phyloP scores from a whole-genome alignment of 805 yeast species.

The Candida rishiriensis region DNA sequence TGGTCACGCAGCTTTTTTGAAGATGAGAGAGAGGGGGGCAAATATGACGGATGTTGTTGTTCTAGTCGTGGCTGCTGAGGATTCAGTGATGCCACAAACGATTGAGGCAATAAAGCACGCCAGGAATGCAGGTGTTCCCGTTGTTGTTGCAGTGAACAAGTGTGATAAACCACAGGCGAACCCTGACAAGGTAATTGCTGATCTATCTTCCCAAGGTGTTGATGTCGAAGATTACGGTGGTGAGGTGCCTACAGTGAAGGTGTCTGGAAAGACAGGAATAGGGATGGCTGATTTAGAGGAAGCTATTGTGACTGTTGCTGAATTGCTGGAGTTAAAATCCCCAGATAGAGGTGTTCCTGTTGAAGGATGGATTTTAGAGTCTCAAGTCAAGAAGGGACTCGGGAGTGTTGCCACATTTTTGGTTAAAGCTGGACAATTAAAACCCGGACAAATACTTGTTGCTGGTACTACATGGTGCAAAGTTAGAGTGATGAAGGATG shows the following conservation, averaged over 20 bases:
- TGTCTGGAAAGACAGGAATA: constrained; percentile 84
- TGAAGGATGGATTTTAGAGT: constrained; percentile 91
- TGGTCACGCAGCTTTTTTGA: constrained; percentile 94
- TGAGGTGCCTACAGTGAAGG: constrained; percentile 82
- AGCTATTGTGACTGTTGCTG: constrained; percentile 80
- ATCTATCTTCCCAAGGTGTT: constrained; percentile 70
- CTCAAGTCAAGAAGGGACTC: constrained; percentile 72
- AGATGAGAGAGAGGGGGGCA: constrained; percentile 97
- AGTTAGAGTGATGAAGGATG: constrained; percentile 74
- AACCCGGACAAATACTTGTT: constrained; percentile 67
- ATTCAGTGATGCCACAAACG: constrained; percentile 97
- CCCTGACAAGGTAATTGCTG: constrained; percentile 71
- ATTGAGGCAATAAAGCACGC: constrained; percentile 94
- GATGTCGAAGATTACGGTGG: constrained; percentile 95
- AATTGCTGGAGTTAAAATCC: constrained; percentile 73
- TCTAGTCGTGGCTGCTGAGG: constrained; percentile 94
- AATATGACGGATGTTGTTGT: constrained; percentile 87
- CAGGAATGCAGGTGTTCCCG: constrained; percentile 70
- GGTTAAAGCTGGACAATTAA: constrained; percentile 72
- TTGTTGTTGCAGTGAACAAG: constrained; percentile 90
- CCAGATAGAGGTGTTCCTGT: constrained; percentile 44
- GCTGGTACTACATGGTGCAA: constrained; percentile 88
- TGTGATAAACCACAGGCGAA: constrained; percentile 79
- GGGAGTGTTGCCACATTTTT: constrained; percentile 86
- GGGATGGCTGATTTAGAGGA: constrained; percentile 91